Evolutionary conservation across 148 eudicot genomes (phyloP).

Genomic region (Rhododendron ovatum): DNA sequence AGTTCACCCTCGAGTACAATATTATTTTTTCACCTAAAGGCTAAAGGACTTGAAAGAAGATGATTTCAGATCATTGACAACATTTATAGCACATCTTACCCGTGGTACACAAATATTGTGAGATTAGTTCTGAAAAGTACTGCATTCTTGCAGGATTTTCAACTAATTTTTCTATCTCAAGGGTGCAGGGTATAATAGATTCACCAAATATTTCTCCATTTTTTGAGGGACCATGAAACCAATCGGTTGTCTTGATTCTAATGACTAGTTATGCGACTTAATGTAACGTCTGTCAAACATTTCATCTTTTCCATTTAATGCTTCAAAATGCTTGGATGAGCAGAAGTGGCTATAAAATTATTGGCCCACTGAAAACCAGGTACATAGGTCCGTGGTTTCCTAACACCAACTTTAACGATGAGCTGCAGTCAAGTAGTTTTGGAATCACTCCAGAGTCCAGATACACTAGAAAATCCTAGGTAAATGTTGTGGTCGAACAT

Average conservation of each 20-base stretch:
- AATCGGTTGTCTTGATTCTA: background rate
- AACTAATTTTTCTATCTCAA: background rate
- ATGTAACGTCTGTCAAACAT: background rate
- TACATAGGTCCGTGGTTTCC: background rate
- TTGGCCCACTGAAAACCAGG: background rate
- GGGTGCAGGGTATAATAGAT: background rate
- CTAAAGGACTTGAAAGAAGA: background rate
- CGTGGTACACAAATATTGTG: background rate
- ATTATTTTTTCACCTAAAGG: background rate
- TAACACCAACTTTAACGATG: background rate
- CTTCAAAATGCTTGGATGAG: background rate
- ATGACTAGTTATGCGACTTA: background rate
- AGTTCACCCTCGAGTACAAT: background rate
- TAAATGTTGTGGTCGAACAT: background rate
- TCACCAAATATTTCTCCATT: background rate
- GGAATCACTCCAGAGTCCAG: background rate
- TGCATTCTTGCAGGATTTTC: background rate
- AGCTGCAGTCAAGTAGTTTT: background rate
- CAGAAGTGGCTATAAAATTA: background rate
- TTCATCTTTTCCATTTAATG: background rate
- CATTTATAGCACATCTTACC: background rate
- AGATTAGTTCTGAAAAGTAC: background rate
- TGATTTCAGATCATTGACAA: background rate
- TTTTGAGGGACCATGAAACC: background rate
- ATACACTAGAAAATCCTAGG: background rate